Percentiles rank a stretch among this genome's conserved stretches.
Conservation (phyloP, 1,284 basidiomycete genomes). For the Cryptococcus neoformans region DNA sequence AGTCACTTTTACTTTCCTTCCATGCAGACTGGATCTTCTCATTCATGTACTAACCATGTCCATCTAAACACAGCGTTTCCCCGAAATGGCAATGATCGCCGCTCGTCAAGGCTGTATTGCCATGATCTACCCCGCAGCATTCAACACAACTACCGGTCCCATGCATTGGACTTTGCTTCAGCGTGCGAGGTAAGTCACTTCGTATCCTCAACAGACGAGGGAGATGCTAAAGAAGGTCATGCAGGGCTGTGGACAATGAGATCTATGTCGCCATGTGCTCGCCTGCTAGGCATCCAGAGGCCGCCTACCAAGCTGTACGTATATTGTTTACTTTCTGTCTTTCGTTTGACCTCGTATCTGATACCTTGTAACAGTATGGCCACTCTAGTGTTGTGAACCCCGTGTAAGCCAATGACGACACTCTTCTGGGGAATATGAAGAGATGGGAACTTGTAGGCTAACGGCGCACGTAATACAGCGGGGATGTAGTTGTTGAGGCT, state of each 20-base stretch:
- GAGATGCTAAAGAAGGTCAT: not conserved
- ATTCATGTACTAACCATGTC: not conserved
- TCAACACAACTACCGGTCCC: slow-evolving; percentile 80
- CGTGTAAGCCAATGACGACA: too few species aligned
- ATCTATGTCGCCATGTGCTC: slow-evolving; percentile 95
- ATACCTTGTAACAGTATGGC: slow-evolving; percentile 62
- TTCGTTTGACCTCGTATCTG: too few species aligned
- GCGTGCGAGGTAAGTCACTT: slow-evolving; percentile 63
- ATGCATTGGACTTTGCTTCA: slow-evolving; percentile 95
- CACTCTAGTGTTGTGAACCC: slow-evolving; percentile 88
- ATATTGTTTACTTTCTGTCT: not conserved
- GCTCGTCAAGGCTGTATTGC: slow-evolving; percentile 87
- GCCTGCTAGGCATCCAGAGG: slow-evolving; percentile 78
- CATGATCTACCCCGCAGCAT: slow-evolving; percentile 70
- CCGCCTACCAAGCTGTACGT: slow-evolving; percentile 80
- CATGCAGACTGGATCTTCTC: not conserved
- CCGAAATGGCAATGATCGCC: slow-evolving; percentile 88
- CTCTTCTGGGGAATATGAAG: not conserved
- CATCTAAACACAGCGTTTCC: slow-evolving; percentile 63
- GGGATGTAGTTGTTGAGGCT: slow-evolving; percentile 73
- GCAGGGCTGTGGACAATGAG: slow-evolving; percentile 92
- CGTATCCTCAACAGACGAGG: not conserved
- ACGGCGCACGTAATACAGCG: slow-evolving; percentile 42
- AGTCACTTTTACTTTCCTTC: slow-evolving; percentile 8
- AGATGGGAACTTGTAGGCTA: slow-evolving; percentile 49